Evolutionary conservation across 1,284 basidiomycete species (phyloP).

Genomic region (Vanrija sp.): DNA sequence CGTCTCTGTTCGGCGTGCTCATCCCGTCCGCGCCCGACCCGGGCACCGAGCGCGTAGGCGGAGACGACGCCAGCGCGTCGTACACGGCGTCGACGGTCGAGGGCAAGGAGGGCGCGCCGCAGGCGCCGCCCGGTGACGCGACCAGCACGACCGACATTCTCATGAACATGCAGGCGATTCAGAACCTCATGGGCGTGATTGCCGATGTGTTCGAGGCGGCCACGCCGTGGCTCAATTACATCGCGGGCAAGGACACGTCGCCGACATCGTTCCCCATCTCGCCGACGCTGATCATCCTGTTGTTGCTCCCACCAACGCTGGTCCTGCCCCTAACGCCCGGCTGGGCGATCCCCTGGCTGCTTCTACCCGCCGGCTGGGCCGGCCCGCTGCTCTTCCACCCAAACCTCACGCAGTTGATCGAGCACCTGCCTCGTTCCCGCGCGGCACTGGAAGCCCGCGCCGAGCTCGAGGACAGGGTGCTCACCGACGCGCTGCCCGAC

Average conservation of each 20-base stretch:
- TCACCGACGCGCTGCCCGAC: conserved; percentile 42
- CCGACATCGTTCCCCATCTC: conserved; percentile 42
- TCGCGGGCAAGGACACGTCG: conserved; percentile 17
- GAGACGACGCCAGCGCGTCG: neutral
- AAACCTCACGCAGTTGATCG: conserved; percentile 28
- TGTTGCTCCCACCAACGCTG: conserved; percentile 40
- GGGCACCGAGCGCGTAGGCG: conserved; percentile 8
- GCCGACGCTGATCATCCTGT: conserved; percentile 39
- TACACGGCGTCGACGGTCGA: conserved; percentile 15
- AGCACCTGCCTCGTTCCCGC: conserved; percentile 22
- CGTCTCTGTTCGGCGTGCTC: conserved; percentile 33
- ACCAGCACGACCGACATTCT: conserved; percentile 47
- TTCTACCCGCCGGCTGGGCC: conserved; percentile 38
- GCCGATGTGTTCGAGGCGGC: conserved; percentile 12
- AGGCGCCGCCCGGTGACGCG: conserved; percentile 40
- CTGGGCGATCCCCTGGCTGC: conserved; percentile 37
- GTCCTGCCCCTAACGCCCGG: conserved; percentile 41
- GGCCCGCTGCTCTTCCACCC: conserved; percentile 47
- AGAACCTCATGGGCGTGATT: conserved; percentile 49
- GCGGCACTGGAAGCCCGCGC: conserved; percentile 20
- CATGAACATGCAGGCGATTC: conserved; percentile 51
- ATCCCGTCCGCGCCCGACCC: conserved; percentile 8
- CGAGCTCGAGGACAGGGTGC: conserved; percentile 25
- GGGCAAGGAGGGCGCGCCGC: conserved; percentile 25
- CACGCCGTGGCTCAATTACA: conserved; percentile 28